phyloP scores from a whole-genome alignment of 1,139 yeast species.

The Magnusiomyces fungicola region DNA sequence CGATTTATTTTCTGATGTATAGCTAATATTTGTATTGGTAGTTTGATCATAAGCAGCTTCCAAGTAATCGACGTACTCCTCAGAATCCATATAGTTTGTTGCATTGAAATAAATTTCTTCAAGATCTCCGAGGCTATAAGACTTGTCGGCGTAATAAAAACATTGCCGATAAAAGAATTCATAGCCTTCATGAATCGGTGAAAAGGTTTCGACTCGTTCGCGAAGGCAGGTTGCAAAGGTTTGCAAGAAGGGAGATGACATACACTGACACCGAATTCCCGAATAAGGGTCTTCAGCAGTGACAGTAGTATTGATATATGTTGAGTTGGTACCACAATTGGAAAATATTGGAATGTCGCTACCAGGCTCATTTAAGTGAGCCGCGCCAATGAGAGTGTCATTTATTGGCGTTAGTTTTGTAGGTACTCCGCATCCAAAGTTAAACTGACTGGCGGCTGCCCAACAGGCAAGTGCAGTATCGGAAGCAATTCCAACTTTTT shows the following conservation, averaged over 20 bases:
- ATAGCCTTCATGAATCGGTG: constrained; percentile 11
- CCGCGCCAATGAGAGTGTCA: not conserved
- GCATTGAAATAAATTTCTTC: constrained; percentile 13
- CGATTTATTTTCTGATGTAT: not conserved
- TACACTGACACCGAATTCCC: constrained; percentile 9
- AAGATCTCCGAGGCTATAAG: constrained; percentile 11
- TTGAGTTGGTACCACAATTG: not conserved
- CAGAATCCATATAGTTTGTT: not conserved
- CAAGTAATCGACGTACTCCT: not conserved
- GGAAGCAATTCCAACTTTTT: constrained; percentile 14
- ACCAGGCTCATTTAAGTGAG: not conserved
- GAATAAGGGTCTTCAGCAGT: not conserved
- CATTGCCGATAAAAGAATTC: constrained; percentile 12
- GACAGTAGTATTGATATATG: not conserved
- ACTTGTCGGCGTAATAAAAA: constrained; percentile 10
- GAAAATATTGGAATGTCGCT: not conserved
- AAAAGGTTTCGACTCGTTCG: constrained; percentile 5
- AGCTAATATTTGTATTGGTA: too few species aligned
- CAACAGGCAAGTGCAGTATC: constrained; percentile 15
- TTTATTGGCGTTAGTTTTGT: too few species aligned
- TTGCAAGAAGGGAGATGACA: constrained; percentile 9
- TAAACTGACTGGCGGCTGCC: constrained; percentile 10
- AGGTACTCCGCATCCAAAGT: constrained; percentile 13
- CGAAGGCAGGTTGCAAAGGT: constrained; percentile 13
- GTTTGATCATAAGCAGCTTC: not conserved